Percentiles rank a stretch among this genome's conserved stretches.
These are phyloP conservation scores for Euphorbia schlechtendalii DNA, from an alignment of 441 rosid genomes.

Conservation along the genomic window DNA sequence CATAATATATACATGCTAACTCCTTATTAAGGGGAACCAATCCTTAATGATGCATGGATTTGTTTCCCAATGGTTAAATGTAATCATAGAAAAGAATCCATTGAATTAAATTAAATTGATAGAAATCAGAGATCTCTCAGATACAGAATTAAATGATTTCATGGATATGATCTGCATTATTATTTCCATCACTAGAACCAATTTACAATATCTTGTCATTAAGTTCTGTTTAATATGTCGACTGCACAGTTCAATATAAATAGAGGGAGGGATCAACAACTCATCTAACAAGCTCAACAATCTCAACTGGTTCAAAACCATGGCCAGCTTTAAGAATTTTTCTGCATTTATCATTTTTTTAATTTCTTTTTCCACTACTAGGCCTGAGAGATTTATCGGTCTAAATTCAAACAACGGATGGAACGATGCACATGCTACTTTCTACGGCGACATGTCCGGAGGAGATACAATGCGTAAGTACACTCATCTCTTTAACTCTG, in stretches of 20 bases:
- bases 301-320: neutral
- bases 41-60: too few relatives aligned
- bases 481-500: neutral
- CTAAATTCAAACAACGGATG: slow-evolving; percentile 13
- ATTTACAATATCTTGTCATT: neutral
- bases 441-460: slow-evolving; percentile 23
- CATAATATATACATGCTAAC: too few relatives aligned
- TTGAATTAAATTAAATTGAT: too few relatives aligned
- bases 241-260: too few relatives aligned
- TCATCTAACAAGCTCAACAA: neutral
- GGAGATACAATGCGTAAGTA: slow-evolving; percentile 21
- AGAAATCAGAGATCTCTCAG: neutral
- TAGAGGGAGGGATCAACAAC: neutral
- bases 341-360: slow-evolving; percentile 1
- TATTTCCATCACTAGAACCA: neutral
- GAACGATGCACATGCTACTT: slow-evolving; percentile 32
- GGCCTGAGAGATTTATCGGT: neutral
- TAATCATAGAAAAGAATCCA: neutral
- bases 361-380: neutral
- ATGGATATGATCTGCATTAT: too few relatives aligned
- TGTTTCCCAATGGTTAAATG: too few relatives aligned
- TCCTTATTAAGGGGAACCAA: too few relatives aligned
- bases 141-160: neutral
- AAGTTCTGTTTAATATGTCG: too few relatives aligned
- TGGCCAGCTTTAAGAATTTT: slow-evolving; percentile 13